These are phyloP conservation scores for Yarrowia sp. DNA, from an alignment of 805 yeast genomes.

Conservation along the genomic window DNA sequence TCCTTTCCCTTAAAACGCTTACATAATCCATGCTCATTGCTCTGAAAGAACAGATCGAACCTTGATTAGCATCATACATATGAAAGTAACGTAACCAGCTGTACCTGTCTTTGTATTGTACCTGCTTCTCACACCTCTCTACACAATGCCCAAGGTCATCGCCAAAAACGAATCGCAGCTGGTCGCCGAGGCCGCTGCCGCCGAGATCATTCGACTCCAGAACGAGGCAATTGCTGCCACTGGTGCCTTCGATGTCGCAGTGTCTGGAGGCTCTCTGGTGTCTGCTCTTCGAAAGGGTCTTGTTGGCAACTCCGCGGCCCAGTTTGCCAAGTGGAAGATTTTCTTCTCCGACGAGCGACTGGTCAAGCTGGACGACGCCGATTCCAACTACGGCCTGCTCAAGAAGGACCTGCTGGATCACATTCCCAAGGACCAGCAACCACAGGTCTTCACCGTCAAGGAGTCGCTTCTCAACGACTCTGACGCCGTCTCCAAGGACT, in stretches of 20 bases:
- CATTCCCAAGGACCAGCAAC: slow-evolving; percentile 54
- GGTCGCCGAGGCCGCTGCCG: slow-evolving; percentile 33
- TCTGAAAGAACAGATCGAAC: slow-evolving; percentile 13
- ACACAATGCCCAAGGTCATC: slow-evolving; percentile 35
- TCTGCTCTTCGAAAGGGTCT: slow-evolving; percentile 71
- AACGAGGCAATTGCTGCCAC: slow-evolving; percentile 35
- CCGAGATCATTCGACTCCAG: slow-evolving; percentile 27
- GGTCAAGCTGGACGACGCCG: slow-evolving; percentile 80
- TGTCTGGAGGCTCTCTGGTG: slow-evolving; percentile 91
- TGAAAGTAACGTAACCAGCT: neutral
- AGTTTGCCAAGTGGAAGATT: slow-evolving; percentile 58
- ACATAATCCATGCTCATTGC: slow-evolving; percentile 11
- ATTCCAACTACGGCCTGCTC: slow-evolving; percentile 86
- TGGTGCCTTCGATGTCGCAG: slow-evolving; percentile 69
- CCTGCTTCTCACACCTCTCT: neutral
- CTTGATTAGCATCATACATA: slow-evolving; percentile 17
- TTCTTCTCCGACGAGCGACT: slow-evolving; percentile 91
- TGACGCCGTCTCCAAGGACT: slow-evolving; percentile 66
- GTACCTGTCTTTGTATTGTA: neutral
- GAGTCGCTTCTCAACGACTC: slow-evolving; percentile 63
- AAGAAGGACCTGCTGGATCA: slow-evolving; percentile 64
- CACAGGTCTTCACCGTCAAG: slow-evolving; percentile 71
- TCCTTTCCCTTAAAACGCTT: neutral
- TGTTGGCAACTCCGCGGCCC: slow-evolving; percentile 57
- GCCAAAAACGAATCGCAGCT: slow-evolving; percentile 32